Base-by-base conservation (phyloP, 2,329 filamentous ascomycete species). In the Fusarium secorum region DNA sequence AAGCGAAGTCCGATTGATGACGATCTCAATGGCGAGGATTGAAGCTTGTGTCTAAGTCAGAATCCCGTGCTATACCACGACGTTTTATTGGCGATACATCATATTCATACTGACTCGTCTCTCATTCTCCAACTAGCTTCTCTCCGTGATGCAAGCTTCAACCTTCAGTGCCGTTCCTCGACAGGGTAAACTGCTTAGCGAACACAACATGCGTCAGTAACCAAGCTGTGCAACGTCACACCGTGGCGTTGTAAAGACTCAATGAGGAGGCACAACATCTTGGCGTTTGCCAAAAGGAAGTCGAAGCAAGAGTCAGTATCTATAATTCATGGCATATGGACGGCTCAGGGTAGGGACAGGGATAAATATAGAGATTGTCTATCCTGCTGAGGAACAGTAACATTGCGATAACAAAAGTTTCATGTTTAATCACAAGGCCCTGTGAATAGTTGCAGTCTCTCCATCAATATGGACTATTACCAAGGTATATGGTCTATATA, bases 191-290 rank as follows among this genome's bases (percentile, higher is more conserved):
- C 18, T 28, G 14, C 4, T 28, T 26, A 56, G 26, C 36, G 24
- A 22, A 42, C 57, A 44, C 42, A 51, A 46, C 38, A 44, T 41
- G n/a, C 20, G 38, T 39, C n/a, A 53, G 33, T 54, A 35, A n/a
- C 20, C 39, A 59, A 57, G 44, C 38, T 13, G 45, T 22, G 30
- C 44, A 69, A 56, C 54, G 66, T 69, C 44, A 70, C 66, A 70
- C 66, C 48, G 46, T 30, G 35, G 20, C 35, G 17, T 45, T 14
- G 44, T n/a, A 46, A 28, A 30, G 28, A 17, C 48, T 54, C 22
- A 30, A 53, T 38, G 49, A 30, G 56, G 30, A 30, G 35, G 36
- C n/a, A 38, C 22, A 24, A 22, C 28, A 20, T 35, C 53, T 35
- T 56, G 53, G 53, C 39, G 30, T 28, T 35, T 48, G 20, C n/a